Evolutionary conservation across 441 rosid species (phyloP), one percentile per base, ranked within the genome.

Genomic region (Erodium moschatum): DNA sequence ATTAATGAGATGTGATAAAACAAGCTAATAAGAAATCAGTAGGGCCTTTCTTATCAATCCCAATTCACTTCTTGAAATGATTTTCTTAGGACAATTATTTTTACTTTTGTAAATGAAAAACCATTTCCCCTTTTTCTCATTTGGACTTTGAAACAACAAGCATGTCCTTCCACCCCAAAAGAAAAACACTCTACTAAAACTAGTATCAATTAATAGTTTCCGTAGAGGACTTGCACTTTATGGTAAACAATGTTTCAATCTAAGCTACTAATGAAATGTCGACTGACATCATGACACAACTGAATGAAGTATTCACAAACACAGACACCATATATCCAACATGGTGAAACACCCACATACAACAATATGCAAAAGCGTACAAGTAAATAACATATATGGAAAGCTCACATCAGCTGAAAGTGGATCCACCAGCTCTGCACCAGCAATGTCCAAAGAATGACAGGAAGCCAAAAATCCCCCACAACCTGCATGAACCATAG

Each of bases 401-500:
- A 70, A 73, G 66, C 92, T 89, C 84, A 96, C 99, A 78, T 91
- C 95, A 72, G 98, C 85, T 74, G 94, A 88, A 80, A 96, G 94
- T 68, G 99, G 99, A 85, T 96, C 99, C 62, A 86, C 94, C 70
- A 96, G 78, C 83, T 91, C 96, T 76, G 87, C 73, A 54, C 99
- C 98, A 81, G 99, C 96, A 81, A 89, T 81, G 76, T 96, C 99
- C 77, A 96, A 76, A 67, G 90, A 91, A 86, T 96, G 99, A 67
- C 97, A 88, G 71, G 98, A 91, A 75, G 99, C 91, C 84, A 96
- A 76, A 78, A 89, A 83, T 69, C 99, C 99, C 58, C 99, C 99
- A 81, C 99, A 96, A 68, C 99, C 97, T 18, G 97, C 98, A 87
- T 96, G 99, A 71, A 87, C 87, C 90, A 86, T 84, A 71, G 94